Evolutionary conservation across 257 asterid species (phyloP), one percentile per base, ranked within the genome.

Genomic region (Verbascum thapsus): DNA sequence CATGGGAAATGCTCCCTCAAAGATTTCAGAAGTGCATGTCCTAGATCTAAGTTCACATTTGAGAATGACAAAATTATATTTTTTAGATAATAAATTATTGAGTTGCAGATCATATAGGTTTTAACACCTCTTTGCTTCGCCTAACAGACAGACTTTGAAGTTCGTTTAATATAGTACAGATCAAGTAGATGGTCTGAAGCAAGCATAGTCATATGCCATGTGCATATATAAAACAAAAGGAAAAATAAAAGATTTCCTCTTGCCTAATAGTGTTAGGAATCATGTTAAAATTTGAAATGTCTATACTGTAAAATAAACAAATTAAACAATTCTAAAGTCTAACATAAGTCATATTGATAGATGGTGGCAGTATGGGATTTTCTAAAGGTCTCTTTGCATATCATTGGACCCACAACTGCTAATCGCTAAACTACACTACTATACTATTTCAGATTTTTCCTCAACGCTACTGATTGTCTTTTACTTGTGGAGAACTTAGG

Each of bases 141-240:
- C 42, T n/a, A 8, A 66, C 43, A 19, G 41, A 51, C 5, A 38
- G 26, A 42, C 8, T 23, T 11, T n/a, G 35, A 41, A 5, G 68
- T 32, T 51, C n/a, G 11, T 57, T 18, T 3, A 10, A 45, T 17
- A 53, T 26, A 26, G 32, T 26, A n/a, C 8, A 37, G 6, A n/a
- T 11, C n/a, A 38, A 7, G 35, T 26, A 18, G 17, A 23, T 10
- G 26, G n/a, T 52, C 58, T 22, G 39, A 3, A 52, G 23, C 44
- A 67, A 26, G 5, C 58, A 37, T 23, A 45, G 17, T 35, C 38
- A 37, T 34, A 53, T 61, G 34, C 10, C 57, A 35, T 30, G 44
- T 34, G 30, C 20, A 1, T 32, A 2, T 15, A 30, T 30, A 26
- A 3, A 15, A 12, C 18, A 12, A 5, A 30, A 40, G 42, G 13